Base-by-base conservation (phyloP, 495 filamentous ascomycete species). In the Filosporella fistucella region DNA sequence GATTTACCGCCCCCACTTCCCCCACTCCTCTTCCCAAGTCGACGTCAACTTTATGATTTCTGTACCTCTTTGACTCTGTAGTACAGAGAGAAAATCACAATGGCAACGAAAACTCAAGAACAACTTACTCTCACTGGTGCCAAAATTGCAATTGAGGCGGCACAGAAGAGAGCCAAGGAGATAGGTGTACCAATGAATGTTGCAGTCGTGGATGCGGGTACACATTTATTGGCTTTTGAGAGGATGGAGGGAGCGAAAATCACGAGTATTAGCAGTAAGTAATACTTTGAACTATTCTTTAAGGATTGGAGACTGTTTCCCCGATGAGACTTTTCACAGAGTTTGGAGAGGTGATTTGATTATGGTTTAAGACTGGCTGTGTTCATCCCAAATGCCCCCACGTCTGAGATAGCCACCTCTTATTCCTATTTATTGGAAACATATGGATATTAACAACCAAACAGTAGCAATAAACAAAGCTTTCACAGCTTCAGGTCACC, bases 111-210 rank as follows among this genome's bases (percentile, higher is more conserved):
- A 52, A 28, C 38, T 22, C 54, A 52, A 46, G 44, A 48, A 25
- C 36, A 44, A 6, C 56, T 59, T 37, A 53, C 52, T 8, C 48
- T 56, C 6, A 12, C 28, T 11, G 56, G 52, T 11, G 56, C 56
- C 4, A 48, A 52, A 11, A 53, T 59, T 37, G 56, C 56, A 29
- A 32, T 59, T 16, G 52, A 48, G 3, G 56, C 56, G 1, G 52
- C 56, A 9, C 55, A 63, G 34, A 57, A 49, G 26, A 52, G 59
- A 11, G 63, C 63, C 28, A 50, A 47, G 14, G 55, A 55, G 11
- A 59, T 66, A 10, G 63, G 62, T 8, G 42, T 59, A 4, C 42
- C 26, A 11, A 57, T 57, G 54, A 60, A 60, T 18, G 56, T 59
- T 14, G 56, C 56, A 3, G 40, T 59, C 20, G 56, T 59, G 1